Evolutionary conservation across 1,139 yeast genomes (phyloP).

Genomic region (Saccharomyces hybrid): DNA sequence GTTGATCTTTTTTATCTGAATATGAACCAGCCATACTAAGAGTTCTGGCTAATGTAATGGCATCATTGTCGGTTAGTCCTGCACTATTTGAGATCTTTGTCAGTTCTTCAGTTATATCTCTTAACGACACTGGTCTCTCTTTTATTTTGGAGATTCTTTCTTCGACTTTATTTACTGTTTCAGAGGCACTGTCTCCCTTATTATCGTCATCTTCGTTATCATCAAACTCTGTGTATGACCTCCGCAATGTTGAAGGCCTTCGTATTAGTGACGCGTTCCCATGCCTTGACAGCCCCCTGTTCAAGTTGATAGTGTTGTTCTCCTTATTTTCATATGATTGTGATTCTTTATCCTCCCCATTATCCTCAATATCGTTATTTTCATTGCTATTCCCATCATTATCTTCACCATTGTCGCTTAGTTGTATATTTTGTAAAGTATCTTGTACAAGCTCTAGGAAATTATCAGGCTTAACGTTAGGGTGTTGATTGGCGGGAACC

Average conservation of each 20-base stretch:
- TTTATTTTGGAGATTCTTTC: not conserved
- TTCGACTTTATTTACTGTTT: not conserved
- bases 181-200: not conserved
- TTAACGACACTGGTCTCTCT: slow-evolving; percentile 36
- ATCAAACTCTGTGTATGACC: slow-evolving; percentile 22
- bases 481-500: slow-evolving; percentile 92
- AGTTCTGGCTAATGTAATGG: slow-evolving; percentile 62
- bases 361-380: slow-evolving; percentile 1
- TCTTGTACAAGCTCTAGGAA: slow-evolving; percentile 72
- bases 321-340: slow-evolving; percentile 6
- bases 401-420: slow-evolving; percentile 9
- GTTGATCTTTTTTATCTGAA: not conserved
- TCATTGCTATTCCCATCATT: slow-evolving; percentile 4
- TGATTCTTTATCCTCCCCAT: not conserved
- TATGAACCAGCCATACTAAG: slow-evolving; percentile 28
- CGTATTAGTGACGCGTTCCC: slow-evolving; percentile 13
- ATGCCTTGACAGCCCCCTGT: not conserved
- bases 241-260: slow-evolving; percentile 23
- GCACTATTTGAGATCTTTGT: slow-evolving; percentile 57
- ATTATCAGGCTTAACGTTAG: slow-evolving; percentile 84
- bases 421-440: slow-evolving; percentile 63
- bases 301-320: slow-evolving; percentile 6
- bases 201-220: slow-evolving; percentile 6
- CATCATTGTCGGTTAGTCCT: slow-evolving; percentile 62
- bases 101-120: slow-evolving; percentile 54